phyloP scores from a whole-genome alignment of 352 stramenopile genomes.

The Globisporangium camurandrum region DNA sequence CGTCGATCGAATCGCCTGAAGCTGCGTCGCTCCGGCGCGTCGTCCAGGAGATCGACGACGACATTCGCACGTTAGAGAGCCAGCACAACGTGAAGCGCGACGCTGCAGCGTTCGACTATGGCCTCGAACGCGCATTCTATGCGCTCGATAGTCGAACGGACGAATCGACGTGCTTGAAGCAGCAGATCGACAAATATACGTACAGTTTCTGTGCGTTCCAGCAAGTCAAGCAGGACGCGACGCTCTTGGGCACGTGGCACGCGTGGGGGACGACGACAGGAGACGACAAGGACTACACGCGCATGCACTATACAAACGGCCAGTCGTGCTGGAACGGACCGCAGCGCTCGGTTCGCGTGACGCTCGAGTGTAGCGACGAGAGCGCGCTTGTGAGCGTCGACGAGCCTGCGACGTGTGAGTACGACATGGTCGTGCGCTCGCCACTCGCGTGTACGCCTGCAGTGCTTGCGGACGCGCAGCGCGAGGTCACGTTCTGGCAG shows the following conservation, averaged over 20 bases:
- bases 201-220: conserved; percentile 88
- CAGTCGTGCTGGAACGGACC: conserved; percentile 91
- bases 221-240: conserved; percentile 72
- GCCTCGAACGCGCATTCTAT: conserved; percentile 63
- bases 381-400: conserved; percentile 86
- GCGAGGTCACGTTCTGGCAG: conserved; percentile 57
- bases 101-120: conserved; percentile 49
- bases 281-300: conserved; percentile 26
- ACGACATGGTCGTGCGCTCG: conserved; percentile 80
- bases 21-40: conserved; percentile 64
- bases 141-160: too few relatives aligned
- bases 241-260: conserved; percentile 74
- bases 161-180: conserved; percentile 75
- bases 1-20: conserved; percentile 39
- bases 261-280: conserved; percentile 19
- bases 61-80: conserved; percentile 48
- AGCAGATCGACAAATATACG: conserved; percentile 78
- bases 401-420: conserved; percentile 90
- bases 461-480: conserved; percentile 28
- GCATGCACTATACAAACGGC: conserved; percentile 74
- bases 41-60: conserved; percentile 53
- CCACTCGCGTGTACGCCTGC: conserved; percentile 50
- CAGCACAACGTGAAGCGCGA: conserved; percentile 33
- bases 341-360: conserved; percentile 62
- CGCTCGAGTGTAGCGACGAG: conserved; percentile 70